A percentile compares a stretch with the other conserved stretches of the same genome.
phyloP scores from a whole-genome alignment of 805 yeast genomes.

The Saccharomycopsis fodiens region DNA sequence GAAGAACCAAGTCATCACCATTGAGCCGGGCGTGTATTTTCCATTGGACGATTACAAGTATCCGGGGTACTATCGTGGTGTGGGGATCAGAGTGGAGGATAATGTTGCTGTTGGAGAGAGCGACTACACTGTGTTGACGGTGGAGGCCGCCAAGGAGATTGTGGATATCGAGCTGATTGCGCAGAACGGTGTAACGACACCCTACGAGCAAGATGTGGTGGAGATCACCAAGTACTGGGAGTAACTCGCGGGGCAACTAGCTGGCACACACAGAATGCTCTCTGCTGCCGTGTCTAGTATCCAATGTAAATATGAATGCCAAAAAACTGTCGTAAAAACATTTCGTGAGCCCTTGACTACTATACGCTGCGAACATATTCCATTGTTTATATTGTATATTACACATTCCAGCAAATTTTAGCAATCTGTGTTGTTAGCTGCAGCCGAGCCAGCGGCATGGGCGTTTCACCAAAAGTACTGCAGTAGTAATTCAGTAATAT shows the following conservation, averaged over 20 bases:
- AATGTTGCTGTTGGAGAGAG: slow-evolving; percentile 74
- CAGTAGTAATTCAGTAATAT: too few species aligned
- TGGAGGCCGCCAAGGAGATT: slow-evolving; percentile 81
- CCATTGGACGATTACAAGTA: slow-evolving; percentile 55
- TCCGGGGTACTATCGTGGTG: slow-evolving; percentile 76
- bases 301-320: slow-evolving; percentile 1
- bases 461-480: too few species aligned
- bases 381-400: too few species aligned
- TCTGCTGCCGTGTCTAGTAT: neutral
- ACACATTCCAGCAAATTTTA: too few species aligned
- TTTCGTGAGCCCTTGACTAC: neutral
- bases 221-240: slow-evolving; percentile 22
- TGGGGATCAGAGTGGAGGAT: slow-evolving; percentile 94
- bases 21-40: slow-evolving; percentile 93
- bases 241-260: too few species aligned
- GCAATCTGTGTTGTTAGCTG: too few species aligned
- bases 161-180: slow-evolving; percentile 71
- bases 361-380: too few species aligned
- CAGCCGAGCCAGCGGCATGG: too few species aligned
- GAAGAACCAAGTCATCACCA: slow-evolving; percentile 78
- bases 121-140: slow-evolving; percentile 54
- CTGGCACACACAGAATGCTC: neutral
- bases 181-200: slow-evolving; percentile 48
- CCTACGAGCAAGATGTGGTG: slow-evolving; percentile 35
- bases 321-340: neutral